Percentiles rank a stretch among this genome's conserved stretches.
These are phyloP conservation scores for Graphiopsis chlorocephala DNA, from an alignment of 2,329 filamentous ascomycete species.

Conservation along the genomic window DNA sequence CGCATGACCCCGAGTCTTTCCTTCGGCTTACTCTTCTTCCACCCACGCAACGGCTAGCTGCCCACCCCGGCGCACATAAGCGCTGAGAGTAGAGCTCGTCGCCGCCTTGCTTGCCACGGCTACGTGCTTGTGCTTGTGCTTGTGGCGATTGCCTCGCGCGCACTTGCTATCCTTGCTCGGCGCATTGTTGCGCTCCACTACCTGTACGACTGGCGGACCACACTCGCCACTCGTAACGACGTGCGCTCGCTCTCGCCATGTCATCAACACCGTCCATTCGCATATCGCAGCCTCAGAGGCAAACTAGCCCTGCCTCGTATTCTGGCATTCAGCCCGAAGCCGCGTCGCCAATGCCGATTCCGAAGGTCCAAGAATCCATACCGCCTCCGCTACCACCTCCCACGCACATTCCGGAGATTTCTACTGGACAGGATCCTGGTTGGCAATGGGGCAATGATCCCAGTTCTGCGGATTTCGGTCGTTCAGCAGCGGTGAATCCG, in stretches of 20 bases:
- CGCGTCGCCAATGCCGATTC: conserved; percentile 62
- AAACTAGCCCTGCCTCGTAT: conserved; percentile 36
- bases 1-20: conserved; percentile 11
- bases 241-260: conserved; percentile 17
- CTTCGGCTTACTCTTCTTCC: conserved; percentile 15
- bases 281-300: conserved; percentile 39
- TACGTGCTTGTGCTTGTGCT: conserved; percentile 4
- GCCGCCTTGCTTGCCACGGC: conserved; percentile 13
- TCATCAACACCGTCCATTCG: conserved; percentile 34
- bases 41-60: conserved; percentile 2
- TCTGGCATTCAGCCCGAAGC: conserved; percentile 25
- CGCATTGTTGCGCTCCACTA: conserved; percentile 2
- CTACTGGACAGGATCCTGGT: conserved; percentile 57
- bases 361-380: conserved; percentile 51
- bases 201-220: conserved; percentile 5
- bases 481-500: conserved; percentile 45
- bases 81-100: conserved; percentile 12
- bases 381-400: conserved; percentile 66
- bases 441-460: conserved; percentile 62
- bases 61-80: conserved; percentile 16
- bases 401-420: conserved; percentile 55
- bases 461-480: conserved; percentile 47
- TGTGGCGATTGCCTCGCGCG: conserved; percentile 10
- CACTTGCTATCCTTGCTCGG: neutral
- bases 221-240: conserved; percentile 9